Conservation (phyloP, 371 early-diverging fungal genomes). For the Apophysomyces variabilis region DNA sequence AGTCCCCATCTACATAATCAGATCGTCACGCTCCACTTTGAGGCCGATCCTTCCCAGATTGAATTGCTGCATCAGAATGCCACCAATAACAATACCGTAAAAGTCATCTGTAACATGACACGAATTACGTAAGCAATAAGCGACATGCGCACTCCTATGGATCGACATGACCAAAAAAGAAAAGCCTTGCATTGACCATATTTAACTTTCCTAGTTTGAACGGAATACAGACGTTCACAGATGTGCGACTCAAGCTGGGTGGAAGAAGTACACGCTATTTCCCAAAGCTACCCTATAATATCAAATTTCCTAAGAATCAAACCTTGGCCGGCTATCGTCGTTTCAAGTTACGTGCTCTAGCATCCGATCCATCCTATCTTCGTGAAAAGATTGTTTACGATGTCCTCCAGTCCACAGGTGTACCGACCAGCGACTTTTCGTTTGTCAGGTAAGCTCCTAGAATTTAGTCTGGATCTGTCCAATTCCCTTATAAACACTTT, state of each 20-base stretch:
- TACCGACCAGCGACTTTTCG: conserved; percentile 20
- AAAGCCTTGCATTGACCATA: background rate
- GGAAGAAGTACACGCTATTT: conserved; percentile 21
- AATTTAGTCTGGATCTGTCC: too few relatives aligned
- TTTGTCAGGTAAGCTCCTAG: background rate
- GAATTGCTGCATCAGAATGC: conserved; percentile 23
- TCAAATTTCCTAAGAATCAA: conserved; percentile 18
- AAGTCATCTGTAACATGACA: conserved; percentile 16
- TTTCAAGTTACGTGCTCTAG: conserved; percentile 23
- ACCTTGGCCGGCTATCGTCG: conserved; percentile 14
- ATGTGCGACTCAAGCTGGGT: conserved; percentile 14
- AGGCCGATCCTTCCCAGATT: conserved; percentile 18
- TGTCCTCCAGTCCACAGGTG: conserved; percentile 16
- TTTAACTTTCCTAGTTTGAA: conserved; percentile 16
- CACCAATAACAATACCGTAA: background rate
- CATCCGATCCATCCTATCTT: conserved; percentile 30
- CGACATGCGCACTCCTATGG: too few relatives aligned
- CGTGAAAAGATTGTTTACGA: conserved; percentile 27
- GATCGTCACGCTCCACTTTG: conserved; percentile 28
- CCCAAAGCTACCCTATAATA: conserved; percentile 24
- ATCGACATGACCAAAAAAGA: too few relatives aligned
- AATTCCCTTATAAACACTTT: too few relatives aligned
- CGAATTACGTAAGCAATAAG: conserved; percentile 21
- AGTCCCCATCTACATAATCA: conserved; percentile 20
- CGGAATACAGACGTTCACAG: conserved; percentile 20